Percentiles rank a stretch among this genome's conserved stretches.
Evolutionary conservation across 1,139 yeast species (phyloP).

Genomic region (Blastobotrys arbuscula): DNA sequence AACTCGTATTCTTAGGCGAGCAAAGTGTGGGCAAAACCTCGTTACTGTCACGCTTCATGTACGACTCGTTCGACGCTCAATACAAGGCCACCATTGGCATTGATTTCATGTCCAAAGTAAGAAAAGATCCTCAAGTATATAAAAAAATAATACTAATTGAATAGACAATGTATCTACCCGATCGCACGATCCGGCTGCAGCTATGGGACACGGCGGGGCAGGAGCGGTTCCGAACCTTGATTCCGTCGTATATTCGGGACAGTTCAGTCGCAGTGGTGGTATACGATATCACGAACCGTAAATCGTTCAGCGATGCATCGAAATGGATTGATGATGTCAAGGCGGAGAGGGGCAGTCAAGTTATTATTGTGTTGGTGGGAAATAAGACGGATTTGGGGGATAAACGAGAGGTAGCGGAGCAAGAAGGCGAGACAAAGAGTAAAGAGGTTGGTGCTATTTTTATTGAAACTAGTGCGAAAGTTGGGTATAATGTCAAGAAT

Average conservation of each 20-base stretch:
- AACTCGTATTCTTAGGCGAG: constrained; percentile 27
- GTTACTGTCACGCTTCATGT: constrained; percentile 91
- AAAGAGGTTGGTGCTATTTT: constrained; percentile 73
- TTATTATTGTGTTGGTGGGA: constrained; percentile 69
- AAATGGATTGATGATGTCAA: constrained; percentile 85
- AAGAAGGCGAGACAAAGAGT: constrained; percentile 74
- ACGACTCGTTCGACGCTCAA: constrained; percentile 96
- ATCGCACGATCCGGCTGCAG: constrained; percentile 62
- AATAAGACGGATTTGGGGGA: constrained; percentile 64
- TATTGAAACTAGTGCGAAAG: constrained; percentile 92
- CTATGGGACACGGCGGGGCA: constrained; percentile 99
- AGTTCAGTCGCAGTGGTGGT: constrained; percentile 96
- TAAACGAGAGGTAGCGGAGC: constrained; percentile 73
- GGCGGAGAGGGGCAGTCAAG: constrained; percentile 67
- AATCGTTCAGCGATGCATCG: constrained; percentile 67
- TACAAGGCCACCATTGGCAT: constrained; percentile 88
- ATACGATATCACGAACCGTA: constrained; percentile 77
- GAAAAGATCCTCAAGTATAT: too few relatives aligned
- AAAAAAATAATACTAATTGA: too few relatives aligned
- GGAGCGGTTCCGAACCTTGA: constrained; percentile 88
- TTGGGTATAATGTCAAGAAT: constrained; percentile 87
- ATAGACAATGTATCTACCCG: constrained; percentile 75
- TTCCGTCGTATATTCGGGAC: constrained; percentile 92
- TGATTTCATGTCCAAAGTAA: constrained; percentile 86
- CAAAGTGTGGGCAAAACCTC: constrained; percentile 82